Evolutionary conservation across 768 basidiomycete species (phyloP).

Genomic region (Exsudoporus frostii): DNA sequence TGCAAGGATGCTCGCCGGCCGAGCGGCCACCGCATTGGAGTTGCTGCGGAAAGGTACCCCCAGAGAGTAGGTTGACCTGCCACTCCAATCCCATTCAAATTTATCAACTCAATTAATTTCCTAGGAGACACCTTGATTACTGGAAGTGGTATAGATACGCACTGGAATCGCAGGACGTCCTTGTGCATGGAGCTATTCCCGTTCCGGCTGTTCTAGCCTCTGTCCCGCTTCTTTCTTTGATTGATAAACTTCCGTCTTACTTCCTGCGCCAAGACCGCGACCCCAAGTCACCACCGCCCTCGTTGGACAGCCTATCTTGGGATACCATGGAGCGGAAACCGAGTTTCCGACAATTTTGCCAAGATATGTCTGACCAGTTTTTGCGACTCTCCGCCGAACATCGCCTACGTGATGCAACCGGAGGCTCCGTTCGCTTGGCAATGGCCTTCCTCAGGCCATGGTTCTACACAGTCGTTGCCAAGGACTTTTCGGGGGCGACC

Average conservation of each 20-base stretch:
- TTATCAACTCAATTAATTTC: not conserved
- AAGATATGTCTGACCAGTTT: conserved; percentile 63
- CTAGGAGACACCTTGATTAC: conserved; percentile 58
- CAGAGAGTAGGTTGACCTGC: conserved; percentile 47
- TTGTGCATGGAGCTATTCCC: conserved; percentile 68
- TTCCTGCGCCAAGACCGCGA: conserved; percentile 43
- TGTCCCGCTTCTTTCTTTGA: conserved; percentile 59
- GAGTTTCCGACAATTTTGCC: conserved; percentile 69
- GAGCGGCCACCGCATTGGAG: conserved; percentile 64
- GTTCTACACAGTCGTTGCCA: conserved; percentile 52
- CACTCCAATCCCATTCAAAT: not conserved
- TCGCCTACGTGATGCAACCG: conserved; percentile 63
- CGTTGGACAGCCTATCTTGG: conserved; percentile 46
- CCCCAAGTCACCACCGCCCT: conserved; percentile 26
- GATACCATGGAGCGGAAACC: conserved; percentile 57
- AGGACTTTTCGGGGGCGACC: conserved; percentile 38
- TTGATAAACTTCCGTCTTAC: conserved; percentile 71
- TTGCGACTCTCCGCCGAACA: conserved; percentile 50
- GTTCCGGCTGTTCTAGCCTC: conserved; percentile 64
- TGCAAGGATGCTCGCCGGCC: conserved; percentile 52
- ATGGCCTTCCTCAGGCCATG: conserved; percentile 66
- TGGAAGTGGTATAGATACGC: conserved; percentile 78
- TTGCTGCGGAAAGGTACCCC: conserved; percentile 50
- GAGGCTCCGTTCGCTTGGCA: conserved; percentile 64
- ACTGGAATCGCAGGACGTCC: conserved; percentile 72